Evolutionary conservation across 345 rosid species (phyloP).

Genomic region (Hibiscus trionum): DNA sequence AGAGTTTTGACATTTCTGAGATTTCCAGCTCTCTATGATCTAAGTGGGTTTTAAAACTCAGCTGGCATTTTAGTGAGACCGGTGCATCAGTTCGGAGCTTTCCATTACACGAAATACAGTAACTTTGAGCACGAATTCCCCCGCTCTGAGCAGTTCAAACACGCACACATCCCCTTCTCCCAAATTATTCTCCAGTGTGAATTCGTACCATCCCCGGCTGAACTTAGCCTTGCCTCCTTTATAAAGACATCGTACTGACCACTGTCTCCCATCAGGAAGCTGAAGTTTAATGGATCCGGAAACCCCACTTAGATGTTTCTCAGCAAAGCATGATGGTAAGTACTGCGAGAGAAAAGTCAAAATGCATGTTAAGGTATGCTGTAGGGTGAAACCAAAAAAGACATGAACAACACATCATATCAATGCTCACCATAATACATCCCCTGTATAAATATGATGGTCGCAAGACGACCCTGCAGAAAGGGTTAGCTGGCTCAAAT

Average conservation of each 20-base stretch:
- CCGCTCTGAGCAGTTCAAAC: constrained; percentile 58
- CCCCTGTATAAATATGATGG: constrained; percentile 79
- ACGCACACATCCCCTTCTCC: constrained; percentile 91
- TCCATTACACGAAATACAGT: constrained; percentile 57
- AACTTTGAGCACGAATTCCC: constrained; percentile 80
- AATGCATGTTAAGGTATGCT: neutral
- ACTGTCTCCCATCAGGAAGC: constrained; percentile 59
- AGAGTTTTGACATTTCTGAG: constrained; percentile 19
- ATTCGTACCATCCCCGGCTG: constrained; percentile 88
- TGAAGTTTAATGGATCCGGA: constrained; percentile 79
- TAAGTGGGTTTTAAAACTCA: constrained; percentile 5
- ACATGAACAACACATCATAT: constrained; percentile 11
- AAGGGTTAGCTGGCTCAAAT: constrained; percentile 70
- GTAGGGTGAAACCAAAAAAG: neutral
- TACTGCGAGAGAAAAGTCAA: constrained; percentile 39
- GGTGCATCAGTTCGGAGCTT: constrained; percentile 11
- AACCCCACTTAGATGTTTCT: constrained; percentile 66
- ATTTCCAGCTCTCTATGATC: constrained; percentile 12
- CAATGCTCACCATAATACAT: constrained; percentile 64
- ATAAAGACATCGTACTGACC: constrained; percentile 84
- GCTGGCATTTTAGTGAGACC: constrained; percentile 8
- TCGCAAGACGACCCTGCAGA: constrained; percentile 76
- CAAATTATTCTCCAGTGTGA: constrained; percentile 64
- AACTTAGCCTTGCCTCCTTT: constrained; percentile 81
- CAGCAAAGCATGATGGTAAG: constrained; percentile 81